These are phyloP conservation scores for Phytophthora chlamydospora DNA, from an alignment of 352 stramenopile species.

Conservation along the genomic window DNA sequence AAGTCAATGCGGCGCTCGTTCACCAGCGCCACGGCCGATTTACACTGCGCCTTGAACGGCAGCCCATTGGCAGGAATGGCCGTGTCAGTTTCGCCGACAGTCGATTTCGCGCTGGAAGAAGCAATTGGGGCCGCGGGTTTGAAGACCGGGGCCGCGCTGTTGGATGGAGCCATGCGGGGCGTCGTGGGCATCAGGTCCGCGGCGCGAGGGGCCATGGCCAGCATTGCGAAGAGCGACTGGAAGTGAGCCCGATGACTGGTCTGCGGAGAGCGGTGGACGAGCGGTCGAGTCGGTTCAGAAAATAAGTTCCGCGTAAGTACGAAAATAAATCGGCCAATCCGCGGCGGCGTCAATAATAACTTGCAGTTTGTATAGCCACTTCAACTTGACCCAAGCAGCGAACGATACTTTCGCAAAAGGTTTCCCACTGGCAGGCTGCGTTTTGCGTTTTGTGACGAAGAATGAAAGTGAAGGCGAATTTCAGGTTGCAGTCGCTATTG, in stretches of 20 bases:
- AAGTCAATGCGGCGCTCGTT: conserved; percentile 88
- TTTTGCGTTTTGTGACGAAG: too few species aligned
- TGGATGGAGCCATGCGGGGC: neutral
- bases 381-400: too few species aligned
- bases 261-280: conserved; percentile 22
- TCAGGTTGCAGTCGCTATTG: too few species aligned
- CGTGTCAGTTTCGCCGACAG: conserved; percentile 7
- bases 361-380: too few species aligned
- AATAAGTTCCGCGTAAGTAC: conserved; percentile 20
- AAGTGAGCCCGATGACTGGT: conserved; percentile 28
- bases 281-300: conserved; percentile 9
- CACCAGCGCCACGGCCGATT: conserved; percentile 77
- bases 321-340: conserved; percentile 16
- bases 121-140: conserved; percentile 8
- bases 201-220: conserved; percentile 25
- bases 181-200: conserved; percentile 5
- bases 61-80: conserved; percentile 22
- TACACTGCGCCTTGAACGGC: conserved; percentile 64
- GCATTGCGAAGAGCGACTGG: conserved; percentile 23
- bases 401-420: too few species aligned
- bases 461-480: too few species aligned
- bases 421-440: too few species aligned
- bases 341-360: neutral
- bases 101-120: conserved; percentile 4
- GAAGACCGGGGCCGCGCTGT: conserved; percentile 7